Conservation (phyloP, 305 asterid species). For the Fraxinus ornus region DNA sequence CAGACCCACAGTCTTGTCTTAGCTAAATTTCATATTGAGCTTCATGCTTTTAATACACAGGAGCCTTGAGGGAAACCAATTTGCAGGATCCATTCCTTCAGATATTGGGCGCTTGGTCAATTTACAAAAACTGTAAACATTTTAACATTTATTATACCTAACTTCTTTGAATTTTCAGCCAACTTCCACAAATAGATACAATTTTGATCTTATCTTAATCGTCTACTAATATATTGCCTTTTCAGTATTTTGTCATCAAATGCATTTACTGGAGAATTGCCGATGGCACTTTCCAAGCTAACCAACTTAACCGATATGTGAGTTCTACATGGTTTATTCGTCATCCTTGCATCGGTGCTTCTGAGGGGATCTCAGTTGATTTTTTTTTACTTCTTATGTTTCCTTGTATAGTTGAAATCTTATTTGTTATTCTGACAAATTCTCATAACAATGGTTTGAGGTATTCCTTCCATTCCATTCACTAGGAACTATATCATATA, state of each 20-base stretch:
- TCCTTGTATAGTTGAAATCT: background rate
- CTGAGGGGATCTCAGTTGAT: background rate
- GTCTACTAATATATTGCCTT: conserved; percentile 5
- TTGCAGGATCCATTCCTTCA: conserved; percentile 71
- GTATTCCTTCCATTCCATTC: background rate
- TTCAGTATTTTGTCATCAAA: conserved; percentile 78
- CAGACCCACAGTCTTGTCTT: background rate
- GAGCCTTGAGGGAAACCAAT: conserved; percentile 80
- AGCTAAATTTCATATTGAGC: conserved; percentile 13
- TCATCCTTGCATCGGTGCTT: background rate
- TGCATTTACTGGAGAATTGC: conserved; percentile 68
- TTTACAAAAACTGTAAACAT: conserved; percentile 62
- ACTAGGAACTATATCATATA: background rate
- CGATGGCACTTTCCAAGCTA: conserved; percentile 57
- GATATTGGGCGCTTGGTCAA: conserved; percentile 64
- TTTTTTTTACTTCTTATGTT: background rate
- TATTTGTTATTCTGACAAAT: background rate
- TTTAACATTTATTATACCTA: conserved; percentile 14
- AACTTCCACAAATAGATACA: background rate
- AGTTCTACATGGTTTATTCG: conserved; percentile 29
- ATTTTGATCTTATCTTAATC: conserved; percentile 16
- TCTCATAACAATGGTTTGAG: background rate
- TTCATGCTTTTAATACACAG: conserved; percentile 38
- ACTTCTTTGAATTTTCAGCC: background rate
- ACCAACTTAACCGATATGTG: conserved; percentile 74